phyloP scores from a whole-genome alignment of 2,329 filamentous ascomycete species.

The Xylariaceae sp. region DNA sequence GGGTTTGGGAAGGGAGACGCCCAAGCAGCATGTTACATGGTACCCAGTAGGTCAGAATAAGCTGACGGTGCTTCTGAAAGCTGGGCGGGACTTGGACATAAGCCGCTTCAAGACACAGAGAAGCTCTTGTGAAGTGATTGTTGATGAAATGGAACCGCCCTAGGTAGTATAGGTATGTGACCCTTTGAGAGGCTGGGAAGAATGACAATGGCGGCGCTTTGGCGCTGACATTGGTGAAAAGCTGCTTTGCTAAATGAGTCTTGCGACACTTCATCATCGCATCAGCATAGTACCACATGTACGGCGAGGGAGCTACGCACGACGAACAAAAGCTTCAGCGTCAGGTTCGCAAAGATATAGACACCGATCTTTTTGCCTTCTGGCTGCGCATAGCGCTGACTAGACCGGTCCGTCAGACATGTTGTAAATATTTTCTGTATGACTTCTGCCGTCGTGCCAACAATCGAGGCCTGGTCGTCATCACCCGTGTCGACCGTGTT shows the following conservation, averaged over 20 bases:
- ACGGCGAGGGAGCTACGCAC: conserved; percentile 40
- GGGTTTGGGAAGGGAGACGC: conserved; percentile 65
- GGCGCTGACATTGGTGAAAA: conserved; percentile 82
- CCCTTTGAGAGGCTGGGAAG: conserved; percentile 81
- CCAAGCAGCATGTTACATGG: conserved; percentile 79
- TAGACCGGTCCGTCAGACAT: conserved; percentile 76
- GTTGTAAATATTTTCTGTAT: conserved; percentile 89
- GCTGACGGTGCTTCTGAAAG: conserved; percentile 68
- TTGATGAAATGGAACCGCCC: conserved; percentile 86
- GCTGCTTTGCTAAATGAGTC: conserved; percentile 76
- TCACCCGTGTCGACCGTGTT: conserved; percentile 52
- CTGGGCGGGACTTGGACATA: conserved; percentile 63
- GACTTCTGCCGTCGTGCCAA: conserved; percentile 82
- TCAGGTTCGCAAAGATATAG: conserved; percentile 88
- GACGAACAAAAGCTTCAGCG: conserved; percentile 81
- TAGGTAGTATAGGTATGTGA: conserved; percentile 92
- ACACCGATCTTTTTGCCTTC: conserved; percentile 84
- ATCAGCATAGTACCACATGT: conserved; percentile 10
- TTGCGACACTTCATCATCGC: conserved; percentile 60
- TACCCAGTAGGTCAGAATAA: conserved; percentile 80
- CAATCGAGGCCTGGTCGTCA: conserved; percentile 70
- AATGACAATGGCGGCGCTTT: conserved; percentile 75
- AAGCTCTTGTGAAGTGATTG: conserved; percentile 74
- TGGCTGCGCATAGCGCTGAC: conserved; percentile 61
- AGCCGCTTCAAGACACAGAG: conserved; percentile 69